Base-by-base conservation (phyloP, 257 asterid genomes). In the Nicotiana paniculata region DNA sequence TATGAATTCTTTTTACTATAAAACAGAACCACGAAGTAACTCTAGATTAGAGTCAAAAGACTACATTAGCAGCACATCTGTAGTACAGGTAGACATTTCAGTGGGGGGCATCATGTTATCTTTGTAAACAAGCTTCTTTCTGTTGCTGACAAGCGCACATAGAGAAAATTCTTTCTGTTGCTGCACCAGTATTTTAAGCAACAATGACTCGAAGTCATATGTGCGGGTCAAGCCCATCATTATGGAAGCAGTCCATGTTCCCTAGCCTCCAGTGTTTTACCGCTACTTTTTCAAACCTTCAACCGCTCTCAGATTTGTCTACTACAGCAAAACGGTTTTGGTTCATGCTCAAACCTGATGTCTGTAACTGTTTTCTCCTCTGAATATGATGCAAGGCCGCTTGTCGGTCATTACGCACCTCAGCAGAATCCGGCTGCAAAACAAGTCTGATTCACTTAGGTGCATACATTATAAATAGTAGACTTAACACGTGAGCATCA, bases 281-380 rank as follows among this genome's bases (percentile, higher is more conserved):
- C 51, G 12, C 51, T 9, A 43, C 51, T 2, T 43, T 43, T 43
- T 43, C 51, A 43, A 43, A 9, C 10, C 78, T 26, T 84, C 72
- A 80, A n/a, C 43, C 39, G 43, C 33, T 81, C 35, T 81, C 82
- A 82, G 81, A 83, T 86, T 82, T 79, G 77, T 92, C 90, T 33
- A 91, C 92, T 39, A 94, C 93, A 6, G 83, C 86, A 81, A 90
- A 94, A 15, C 97, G 97, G 69, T 79, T 85, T 79, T 86, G 90
- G 26, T 66, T 70, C 13, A 87, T 82, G 86, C 92, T 89, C 88
- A 87, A 89, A 68, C 95, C 95, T 6, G 93, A 81, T 26, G 93
- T 86, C 37, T 93, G 95, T 76, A 95, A 93, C 84, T 89, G 97
- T 78, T 91, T 95, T 82, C 97, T 86, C 90, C 88, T 90, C 90